Evolutionary conservation across 176 grass and related monocot genomes (phyloP).

Genomic region (Aegilops bicornis): DNA sequence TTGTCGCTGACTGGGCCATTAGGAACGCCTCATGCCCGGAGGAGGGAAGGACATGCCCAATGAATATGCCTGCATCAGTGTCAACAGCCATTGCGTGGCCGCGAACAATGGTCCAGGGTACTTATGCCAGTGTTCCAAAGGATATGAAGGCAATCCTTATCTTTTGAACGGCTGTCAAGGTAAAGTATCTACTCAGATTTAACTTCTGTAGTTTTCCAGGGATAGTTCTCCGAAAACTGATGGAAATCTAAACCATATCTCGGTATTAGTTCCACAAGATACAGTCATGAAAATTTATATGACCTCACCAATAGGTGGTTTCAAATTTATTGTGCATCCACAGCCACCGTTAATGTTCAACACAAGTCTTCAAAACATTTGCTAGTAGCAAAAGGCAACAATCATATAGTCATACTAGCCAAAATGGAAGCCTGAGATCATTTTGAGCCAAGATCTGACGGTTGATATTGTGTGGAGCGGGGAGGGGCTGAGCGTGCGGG

Average conservation of each 20-base stretch:
- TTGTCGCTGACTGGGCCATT: neutral
- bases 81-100: neutral
- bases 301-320: neutral
- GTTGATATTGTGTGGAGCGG: no score
- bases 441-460: no score
- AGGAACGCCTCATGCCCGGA: neutral
- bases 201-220: neutral
- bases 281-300: neutral
- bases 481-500: no score
- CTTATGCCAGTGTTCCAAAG: conserved; percentile 14
- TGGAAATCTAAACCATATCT: neutral
- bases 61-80: conserved; percentile 5
- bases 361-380: neutral
- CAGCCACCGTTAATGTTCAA: neutral
- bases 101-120: neutral
- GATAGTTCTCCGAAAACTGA: neutral
- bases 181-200: neutral
- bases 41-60: neutral
- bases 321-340: neutral
- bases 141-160: conserved; percentile 21
- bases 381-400: neutral
- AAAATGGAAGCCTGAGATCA: no score
- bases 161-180: conserved; percentile 10
- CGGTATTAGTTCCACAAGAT: neutral
- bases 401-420: no score